Base-by-base conservation (phyloP, 2,329 filamentous ascomycete genomes). In the Leptosphaerulina australis region DNA sequence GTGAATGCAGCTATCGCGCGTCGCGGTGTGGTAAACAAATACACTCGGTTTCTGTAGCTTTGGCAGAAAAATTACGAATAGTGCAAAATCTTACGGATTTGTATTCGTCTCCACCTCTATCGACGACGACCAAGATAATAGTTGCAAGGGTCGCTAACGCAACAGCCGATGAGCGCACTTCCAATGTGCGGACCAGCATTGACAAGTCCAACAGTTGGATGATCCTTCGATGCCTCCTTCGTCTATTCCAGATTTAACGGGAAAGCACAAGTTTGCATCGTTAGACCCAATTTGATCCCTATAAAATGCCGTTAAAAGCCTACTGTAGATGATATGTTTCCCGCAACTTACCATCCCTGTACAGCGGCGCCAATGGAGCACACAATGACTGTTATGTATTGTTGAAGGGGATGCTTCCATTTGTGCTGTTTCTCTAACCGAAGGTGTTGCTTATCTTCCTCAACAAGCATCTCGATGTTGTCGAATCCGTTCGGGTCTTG, bases 321-420 rank as follows among this genome's bases (percentile, higher is more conserved):
- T 10, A n/a, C 3, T 1, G n/a, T 3, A 7, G 3, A 10, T n/a
- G 5, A 10, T 3, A 9, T 1, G 10, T 20, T 14, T 7, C 15
- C n/a, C 8, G 2, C 2, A 3, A 41, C 46, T 37, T 28, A 44
- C 47, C 47, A 50, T 17, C 47, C 47, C 22, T 74, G 68, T 15
- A 88, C 83, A 12, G 84, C 84, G 7, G 86, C 85, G 38, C 83
- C 85, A 46, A 88, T 83, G 17, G 85, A 88, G 69, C 84, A 87
- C 17, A 83, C 81, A 10, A 83, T 74, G 55, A 89, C 85, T 34
- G 86, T 88, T 50, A 86, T 74, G 69, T 84, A 85, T 2, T 89
- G 76, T 15, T 79, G 77, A 56, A 62, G 74, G 0, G 86, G 85
- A 29, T 73, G 68, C n/a, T 72, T 59, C 38, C 86, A 89, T 62